Base-by-base conservation (phyloP, 352 stramenopile genomes). In the Phytophthora vignae region DNA sequence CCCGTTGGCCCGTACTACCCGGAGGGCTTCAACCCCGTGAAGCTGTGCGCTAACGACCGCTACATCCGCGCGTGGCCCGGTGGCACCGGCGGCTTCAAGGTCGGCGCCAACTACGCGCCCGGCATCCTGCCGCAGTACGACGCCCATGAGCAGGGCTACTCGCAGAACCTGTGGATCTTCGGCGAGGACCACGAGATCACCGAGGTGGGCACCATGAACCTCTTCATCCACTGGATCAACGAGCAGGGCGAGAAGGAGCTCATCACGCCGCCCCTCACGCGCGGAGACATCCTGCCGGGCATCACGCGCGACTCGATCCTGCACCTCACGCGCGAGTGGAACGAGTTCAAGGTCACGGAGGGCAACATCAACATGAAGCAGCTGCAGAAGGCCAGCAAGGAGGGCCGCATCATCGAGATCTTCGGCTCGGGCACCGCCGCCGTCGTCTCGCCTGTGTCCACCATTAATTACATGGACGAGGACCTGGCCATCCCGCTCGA, bases 1-100 rank as follows among this genome's bases (percentile, higher is more conserved):
- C 98, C 98, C 9, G 97, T 99, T 8, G 98, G 98, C 17, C 98
- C 98, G 7, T 99, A 99, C 85, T 99, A 99, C 82, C 95, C 97
- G 60, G 94, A 97, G 60, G 94, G 94, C 46, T 97, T 98, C 69
- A 96, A 96, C 76, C 90, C 93, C 0, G 88, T 98, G 55, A 97
- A 96, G 76, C 78, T 98, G 1, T 91, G 83, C 53, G 92, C 96
- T 0, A 98, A 98, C 67, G 95, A 97, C 64, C 77, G 76, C 22
- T 98, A 98, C 73, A 91, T 99, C 55, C 94, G 97, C 49, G 97
- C 97, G 22, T 99, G 97, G 97, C 97, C 97, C 21, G 97, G 97
- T 42, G 98, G 98, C 29, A 97, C 92, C 11, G 97, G 97, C 46
- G 87, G 81, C 72, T 94, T 79, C 76, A 99, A 99, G 85, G 79